Evolutionary conservation across 2,329 filamentous ascomycete species (phyloP).

Genomic region (Monilinia fructigena): DNA sequence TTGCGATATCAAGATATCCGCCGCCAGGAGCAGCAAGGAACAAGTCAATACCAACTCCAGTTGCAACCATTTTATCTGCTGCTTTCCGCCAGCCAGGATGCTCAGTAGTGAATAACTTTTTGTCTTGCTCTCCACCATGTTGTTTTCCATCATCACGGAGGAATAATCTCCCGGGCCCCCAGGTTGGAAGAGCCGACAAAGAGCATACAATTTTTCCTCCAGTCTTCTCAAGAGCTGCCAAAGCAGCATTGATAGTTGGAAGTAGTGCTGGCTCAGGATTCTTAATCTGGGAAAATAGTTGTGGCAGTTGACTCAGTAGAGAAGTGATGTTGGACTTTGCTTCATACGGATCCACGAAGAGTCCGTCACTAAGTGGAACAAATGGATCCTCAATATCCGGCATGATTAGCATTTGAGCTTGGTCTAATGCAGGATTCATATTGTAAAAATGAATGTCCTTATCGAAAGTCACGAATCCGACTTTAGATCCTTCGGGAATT

Average conservation of each 20-base stretch:
- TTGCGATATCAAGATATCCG: constrained; percentile 89
- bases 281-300: constrained; percentile 83
- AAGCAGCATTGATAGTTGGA: constrained; percentile 76
- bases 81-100: constrained; percentile 84
- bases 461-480: constrained; percentile 95
- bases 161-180: constrained; percentile 81
- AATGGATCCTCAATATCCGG: constrained; percentile 96
- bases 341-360: constrained; percentile 93
- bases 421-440: constrained; percentile 72
- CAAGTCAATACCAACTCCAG: constrained; percentile 87
- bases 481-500: constrained; percentile 76
- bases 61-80: constrained; percentile 82
- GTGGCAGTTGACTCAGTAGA: constrained; percentile 79
- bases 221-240: constrained; percentile 79
- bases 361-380: constrained; percentile 81
- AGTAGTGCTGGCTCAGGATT: constrained; percentile 88
- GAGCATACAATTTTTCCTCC: constrained; percentile 93
- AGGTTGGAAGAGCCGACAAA: constrained; percentile 82
- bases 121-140: constrained; percentile 82
- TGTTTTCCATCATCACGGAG: constrained; percentile 86
- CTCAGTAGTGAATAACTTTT: constrained; percentile 87
- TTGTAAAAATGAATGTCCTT: constrained; percentile 99
- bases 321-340: constrained; percentile 83
- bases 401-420: constrained; percentile 98
- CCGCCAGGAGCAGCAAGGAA: constrained; percentile 90